phyloP scores from a whole-genome alignment of 2,329 filamentous ascomycete genomes.

The Thelonectria rubi region DNA sequence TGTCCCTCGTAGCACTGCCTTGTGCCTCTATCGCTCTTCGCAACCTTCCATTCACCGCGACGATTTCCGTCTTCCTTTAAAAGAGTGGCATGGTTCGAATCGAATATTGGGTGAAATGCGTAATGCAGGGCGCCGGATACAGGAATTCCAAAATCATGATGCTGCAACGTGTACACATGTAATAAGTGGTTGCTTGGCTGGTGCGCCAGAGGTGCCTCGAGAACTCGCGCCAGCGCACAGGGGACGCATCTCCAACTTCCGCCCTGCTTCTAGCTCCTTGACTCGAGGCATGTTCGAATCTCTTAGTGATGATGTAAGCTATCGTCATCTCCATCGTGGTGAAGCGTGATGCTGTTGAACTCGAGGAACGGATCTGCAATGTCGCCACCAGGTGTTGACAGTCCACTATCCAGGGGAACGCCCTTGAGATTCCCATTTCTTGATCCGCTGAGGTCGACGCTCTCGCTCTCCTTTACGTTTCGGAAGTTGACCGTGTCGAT shows the following conservation, averaged over 20 bases:
- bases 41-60: neutral
- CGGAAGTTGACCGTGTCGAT: slow-evolving; percentile 97
- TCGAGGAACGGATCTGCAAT: slow-evolving; percentile 92
- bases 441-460: slow-evolving; percentile 79
- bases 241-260: slow-evolving; percentile 15
- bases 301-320: slow-evolving; percentile 38
- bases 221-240: slow-evolving; percentile 21
- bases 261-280: neutral
- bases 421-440: slow-evolving; percentile 69
- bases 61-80: slow-evolving; percentile 28
- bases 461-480: slow-evolving; percentile 96
- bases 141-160: slow-evolving; percentile 39
- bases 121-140: slow-evolving; percentile 30
- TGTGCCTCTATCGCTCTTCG: slow-evolving; percentile 7
- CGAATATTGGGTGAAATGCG: slow-evolving; percentile 38
- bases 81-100: slow-evolving; percentile 39
- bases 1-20: neutral
- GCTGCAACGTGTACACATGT: slow-evolving; percentile 37
- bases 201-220: slow-evolving; percentile 22
- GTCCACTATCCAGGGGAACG: slow-evolving; percentile 84
- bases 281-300: neutral
- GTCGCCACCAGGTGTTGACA: slow-evolving; percentile 86
- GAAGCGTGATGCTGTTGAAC: slow-evolving; percentile 97
- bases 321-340: slow-evolving; percentile 90
- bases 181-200: slow-evolving; percentile 21